Evolutionary conservation across 1,284 basidiomycete species (phyloP).

Genomic region (Macrocystidia cucumis): DNA sequence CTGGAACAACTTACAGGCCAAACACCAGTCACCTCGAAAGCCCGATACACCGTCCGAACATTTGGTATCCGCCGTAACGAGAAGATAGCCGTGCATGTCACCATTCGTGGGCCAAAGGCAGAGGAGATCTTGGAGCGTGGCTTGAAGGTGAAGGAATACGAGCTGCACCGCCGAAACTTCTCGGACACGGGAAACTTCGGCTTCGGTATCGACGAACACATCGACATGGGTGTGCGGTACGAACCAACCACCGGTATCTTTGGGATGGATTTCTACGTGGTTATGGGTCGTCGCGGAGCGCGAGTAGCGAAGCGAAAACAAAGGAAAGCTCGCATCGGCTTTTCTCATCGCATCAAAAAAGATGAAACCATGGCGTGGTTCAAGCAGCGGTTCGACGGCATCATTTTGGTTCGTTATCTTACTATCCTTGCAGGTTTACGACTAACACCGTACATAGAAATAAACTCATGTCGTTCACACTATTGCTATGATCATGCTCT

Average conservation of each 20-base stretch:
- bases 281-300: constrained; percentile 94
- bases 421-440: too few relatives aligned
- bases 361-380: constrained; percentile 97
- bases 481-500: too few relatives aligned
- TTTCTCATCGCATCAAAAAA: constrained; percentile 83
- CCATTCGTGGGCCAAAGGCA: constrained; percentile 98
- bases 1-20: constrained; percentile 99
- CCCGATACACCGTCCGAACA: constrained; percentile 98
- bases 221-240: constrained; percentile 97
- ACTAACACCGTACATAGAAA: constrained; percentile 32
- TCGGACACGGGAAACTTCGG: constrained; percentile 98
- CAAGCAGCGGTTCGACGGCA: constrained; percentile 98
- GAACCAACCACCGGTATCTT: constrained; percentile 97
- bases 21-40: constrained; percentile 99
- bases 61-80: constrained; percentile 99
- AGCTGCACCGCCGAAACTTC: constrained; percentile 91
- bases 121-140: constrained; percentile 99
- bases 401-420: constrained; percentile 80
- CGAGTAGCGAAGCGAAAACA: constrained; percentile 92
- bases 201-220: constrained; percentile 98
- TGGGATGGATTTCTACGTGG: constrained; percentile 97
- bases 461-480: too few relatives aligned
- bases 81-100: constrained; percentile 99
- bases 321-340: constrained; percentile 83
- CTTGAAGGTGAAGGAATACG: constrained; percentile 99